Evolutionary conservation across 495 filamentous ascomycete species (phyloP), one percentile per base, ranked within the genome.

Genomic region (Penicillium verhagenii): DNA sequence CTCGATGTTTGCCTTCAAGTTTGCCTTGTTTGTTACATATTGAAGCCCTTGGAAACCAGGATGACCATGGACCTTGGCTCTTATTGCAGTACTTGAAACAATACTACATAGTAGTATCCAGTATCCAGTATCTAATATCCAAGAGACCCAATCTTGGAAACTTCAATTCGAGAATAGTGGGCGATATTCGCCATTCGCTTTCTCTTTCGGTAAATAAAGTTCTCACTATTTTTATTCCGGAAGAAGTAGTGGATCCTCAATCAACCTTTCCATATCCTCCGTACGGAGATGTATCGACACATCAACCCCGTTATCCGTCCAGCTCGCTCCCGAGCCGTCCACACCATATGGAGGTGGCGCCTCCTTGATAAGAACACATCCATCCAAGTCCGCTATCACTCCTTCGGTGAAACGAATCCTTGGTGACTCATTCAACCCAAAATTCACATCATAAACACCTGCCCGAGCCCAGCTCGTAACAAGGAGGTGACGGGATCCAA

Each of bases 381-480:
- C 67, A 54, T 72, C 69, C 44, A 72, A 25, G 39, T 52, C 57
- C 1, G 57, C 46, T n/a, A 72, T 43, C 0, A 62, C 43, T 1
- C 52, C 66, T 21, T 70, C 62, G 3, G 52, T 65, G 57, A 64
- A 72, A 2, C 67, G 59, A 31, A 54, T 54, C 7, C 11, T 38
- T 6, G 44, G 54, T 16, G 42, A 37, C 43, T 20, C 13, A 37
- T 19, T 19, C 14, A 58, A 13, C 16, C 66, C 61, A 51, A 70
- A 70, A 57, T 67, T 60, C 13, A 70, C 50, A 21, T 63, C 65
- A 31, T 72, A 69, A 16, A 72, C 26, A 14, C 57, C 57, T 1
- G 59, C 51, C 3, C 60, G 54, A 6, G 58, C 60, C 69, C 69
- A 72, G 1, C 61, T 60, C 4, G 69, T 72, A n/a, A 66, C 63